These are phyloP conservation scores for Mycena pura DNA, from an alignment of 768 basidiomycete genomes.

Conservation along the genomic window DNA sequence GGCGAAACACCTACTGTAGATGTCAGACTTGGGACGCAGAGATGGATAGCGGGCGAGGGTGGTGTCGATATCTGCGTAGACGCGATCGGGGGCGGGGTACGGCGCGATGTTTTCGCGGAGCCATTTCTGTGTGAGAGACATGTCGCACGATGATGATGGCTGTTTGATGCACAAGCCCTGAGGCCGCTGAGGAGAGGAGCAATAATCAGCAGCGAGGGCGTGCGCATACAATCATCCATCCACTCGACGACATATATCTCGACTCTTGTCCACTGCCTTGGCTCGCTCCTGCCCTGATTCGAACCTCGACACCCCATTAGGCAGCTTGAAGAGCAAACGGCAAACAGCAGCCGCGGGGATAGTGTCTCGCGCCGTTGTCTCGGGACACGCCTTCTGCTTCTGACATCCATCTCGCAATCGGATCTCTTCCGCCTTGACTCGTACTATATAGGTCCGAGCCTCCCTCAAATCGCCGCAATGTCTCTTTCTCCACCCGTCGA, in stretches of 20 bases:
- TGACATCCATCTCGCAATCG: neutral
- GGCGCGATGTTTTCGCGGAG: slow-evolving; percentile 65
- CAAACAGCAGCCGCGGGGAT: too few relatives aligned
- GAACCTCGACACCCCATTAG: too few relatives aligned
- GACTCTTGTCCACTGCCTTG: too few relatives aligned
- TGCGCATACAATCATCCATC: too few relatives aligned
- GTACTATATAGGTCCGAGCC: neutral
- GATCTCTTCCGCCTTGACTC: neutral
- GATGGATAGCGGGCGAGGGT: slow-evolving; percentile 60
- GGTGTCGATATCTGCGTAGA: slow-evolving; percentile 68
- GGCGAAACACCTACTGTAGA: slow-evolving; percentile 64
- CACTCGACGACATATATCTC: too few relatives aligned
- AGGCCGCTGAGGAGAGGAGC: too few relatives aligned
- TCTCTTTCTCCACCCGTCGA: slow-evolving; percentile 29
- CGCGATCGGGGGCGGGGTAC: slow-evolving; percentile 62
- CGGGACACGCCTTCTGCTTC: neutral
- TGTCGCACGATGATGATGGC: too few relatives aligned
- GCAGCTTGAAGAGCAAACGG: too few relatives aligned
- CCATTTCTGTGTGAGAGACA: slow-evolving; percentile 64
- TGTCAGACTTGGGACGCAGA: slow-evolving; percentile 80
- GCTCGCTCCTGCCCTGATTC: too few relatives aligned
- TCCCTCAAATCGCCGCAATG: neutral
- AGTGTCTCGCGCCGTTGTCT: too few relatives aligned
- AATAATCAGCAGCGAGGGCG: too few relatives aligned
- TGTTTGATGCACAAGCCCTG: slow-evolving; percentile 12